These are phyloP conservation scores for Colletotrichum sp. DNA, from an alignment of 2,329 filamentous ascomycete species.

Conservation along the genomic window DNA sequence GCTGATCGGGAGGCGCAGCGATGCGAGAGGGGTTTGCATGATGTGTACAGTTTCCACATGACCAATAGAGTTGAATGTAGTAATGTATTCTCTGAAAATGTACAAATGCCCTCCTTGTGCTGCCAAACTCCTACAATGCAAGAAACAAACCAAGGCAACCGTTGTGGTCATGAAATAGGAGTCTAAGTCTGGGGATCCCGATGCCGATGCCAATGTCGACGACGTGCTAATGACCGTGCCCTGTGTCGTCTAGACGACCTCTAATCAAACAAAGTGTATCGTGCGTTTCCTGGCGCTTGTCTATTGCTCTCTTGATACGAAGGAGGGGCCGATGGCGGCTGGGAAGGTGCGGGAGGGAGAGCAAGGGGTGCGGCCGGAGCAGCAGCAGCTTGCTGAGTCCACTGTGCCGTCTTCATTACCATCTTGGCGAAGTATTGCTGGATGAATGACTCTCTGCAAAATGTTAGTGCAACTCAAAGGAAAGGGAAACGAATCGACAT, in stretches of 20 bases:
- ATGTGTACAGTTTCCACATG: no score
- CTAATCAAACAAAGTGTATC: slow-evolving; percentile 20
- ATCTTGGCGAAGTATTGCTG: slow-evolving; percentile 78
- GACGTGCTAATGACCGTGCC: not conserved
- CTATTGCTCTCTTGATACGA: slow-evolving; percentile 19
- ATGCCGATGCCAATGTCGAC: not conserved
- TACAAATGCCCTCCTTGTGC: not conserved
- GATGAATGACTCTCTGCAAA: slow-evolving; percentile 73
- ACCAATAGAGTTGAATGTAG: not conserved
- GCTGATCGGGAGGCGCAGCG: not conserved
- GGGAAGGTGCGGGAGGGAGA: slow-evolving; percentile 1
- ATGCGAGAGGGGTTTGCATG: not conserved
- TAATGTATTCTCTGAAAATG: not conserved
- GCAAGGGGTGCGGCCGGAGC: not conserved
- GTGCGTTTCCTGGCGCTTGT: slow-evolving; percentile 7
- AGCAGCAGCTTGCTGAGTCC: slow-evolving; percentile 26
- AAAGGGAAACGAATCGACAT: slow-evolving; percentile 32
- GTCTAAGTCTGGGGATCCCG: not conserved
- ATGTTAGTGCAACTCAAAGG: not conserved
- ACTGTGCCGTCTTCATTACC: slow-evolving; percentile 57
- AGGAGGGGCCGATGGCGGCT: not conserved
- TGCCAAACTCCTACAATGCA: slow-evolving; percentile 3
- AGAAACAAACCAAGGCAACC: not conserved
- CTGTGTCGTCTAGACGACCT: not conserved
- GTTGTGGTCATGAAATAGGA: not conserved